phyloP scores from a whole-genome alignment of 306 rosid species.

The Vigna unguiculata region DNA sequence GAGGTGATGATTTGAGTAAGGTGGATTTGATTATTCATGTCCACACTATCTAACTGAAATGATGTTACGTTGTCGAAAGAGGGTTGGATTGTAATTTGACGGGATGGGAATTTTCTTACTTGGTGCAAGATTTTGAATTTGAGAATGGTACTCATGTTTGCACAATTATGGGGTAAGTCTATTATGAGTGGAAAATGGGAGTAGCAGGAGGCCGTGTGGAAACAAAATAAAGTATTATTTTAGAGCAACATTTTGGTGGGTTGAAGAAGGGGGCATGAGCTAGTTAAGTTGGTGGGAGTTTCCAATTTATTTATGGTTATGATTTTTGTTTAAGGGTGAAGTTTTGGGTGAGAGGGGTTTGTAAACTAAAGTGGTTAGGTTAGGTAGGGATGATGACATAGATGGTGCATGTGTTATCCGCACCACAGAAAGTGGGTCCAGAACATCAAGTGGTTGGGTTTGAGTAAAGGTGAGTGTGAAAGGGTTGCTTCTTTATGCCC shows the following conservation, averaged over 20 bases:
- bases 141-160: neutral
- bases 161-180: slow-evolving; percentile 9
- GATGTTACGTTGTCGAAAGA: slow-evolving; percentile 3
- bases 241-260: too few species aligned
- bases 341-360: slow-evolving; percentile 35
- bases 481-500: slow-evolving; percentile 37
- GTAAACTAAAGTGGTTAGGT: slow-evolving; percentile 58
- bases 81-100: slow-evolving; percentile 24
- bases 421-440: slow-evolving; percentile 50
- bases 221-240: too few species aligned
- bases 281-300: neutral
- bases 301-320: neutral
- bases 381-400: slow-evolving; percentile 64
- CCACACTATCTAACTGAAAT: neutral
- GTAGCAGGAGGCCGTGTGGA: too few species aligned
- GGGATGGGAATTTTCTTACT: neutral
- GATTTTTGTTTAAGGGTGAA: slow-evolving; percentile 29
- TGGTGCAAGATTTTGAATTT: slow-evolving; percentile 9
- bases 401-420: slow-evolving; percentile 42
- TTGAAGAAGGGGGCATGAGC: neutral
- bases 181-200: neutral
- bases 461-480: slow-evolving; percentile 37
- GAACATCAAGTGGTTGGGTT: slow-evolving; percentile 40
- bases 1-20: neutral
- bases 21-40: neutral